Percentiles rank a stretch among this genome's conserved stretches.
Evolutionary conservation across 352 stramenopile species (phyloP).

Genomic region (Pythium diclinum): DNA sequence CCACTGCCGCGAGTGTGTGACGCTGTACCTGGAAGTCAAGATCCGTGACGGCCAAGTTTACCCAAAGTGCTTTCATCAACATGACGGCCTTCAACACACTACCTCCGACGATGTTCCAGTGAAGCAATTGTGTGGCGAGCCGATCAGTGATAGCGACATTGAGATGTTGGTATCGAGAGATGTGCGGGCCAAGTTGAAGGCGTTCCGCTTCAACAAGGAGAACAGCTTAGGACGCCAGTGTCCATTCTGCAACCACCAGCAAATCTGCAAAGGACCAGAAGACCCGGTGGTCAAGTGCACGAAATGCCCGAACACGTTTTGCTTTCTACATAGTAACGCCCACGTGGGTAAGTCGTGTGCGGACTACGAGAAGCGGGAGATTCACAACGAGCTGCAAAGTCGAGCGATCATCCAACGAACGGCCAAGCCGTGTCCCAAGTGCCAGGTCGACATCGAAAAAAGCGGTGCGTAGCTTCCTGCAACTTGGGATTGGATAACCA

Average conservation of each 20-base stretch:
- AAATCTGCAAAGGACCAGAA: constrained; percentile 45
- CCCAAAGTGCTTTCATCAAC: constrained; percentile 59
- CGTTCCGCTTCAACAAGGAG: constrained; percentile 86
- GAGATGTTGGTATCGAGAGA: constrained; percentile 38
- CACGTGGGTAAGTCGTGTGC: constrained; percentile 64
- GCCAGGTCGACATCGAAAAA: constrained; percentile 55
- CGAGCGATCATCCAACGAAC: constrained; percentile 33
- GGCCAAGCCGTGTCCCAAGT: constrained; percentile 52
- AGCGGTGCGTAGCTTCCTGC: constrained; percentile 17
- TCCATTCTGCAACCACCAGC: constrained; percentile 51
- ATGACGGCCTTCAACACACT: background rate
- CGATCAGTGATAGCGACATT: constrained; percentile 46
- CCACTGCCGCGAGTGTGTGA: constrained; percentile 55
- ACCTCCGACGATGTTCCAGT: background rate
- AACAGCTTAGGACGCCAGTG: constrained; percentile 58
- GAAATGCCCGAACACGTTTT: constrained; percentile 60
- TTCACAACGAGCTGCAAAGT: constrained; percentile 30
- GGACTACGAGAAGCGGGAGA: constrained; percentile 41
- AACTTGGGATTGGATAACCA: too few relatives aligned
- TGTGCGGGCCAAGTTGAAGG: constrained; percentile 67
- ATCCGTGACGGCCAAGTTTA: constrained; percentile 66
- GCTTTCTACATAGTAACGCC: constrained; percentile 85
- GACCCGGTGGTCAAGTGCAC: constrained; percentile 42
- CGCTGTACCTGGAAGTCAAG: constrained; percentile 55
- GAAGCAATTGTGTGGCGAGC: constrained; percentile 27